Base-by-base conservation (phyloP, 2,329 filamentous ascomycete genomes). In the Cladophialophora yegresii region DNA sequence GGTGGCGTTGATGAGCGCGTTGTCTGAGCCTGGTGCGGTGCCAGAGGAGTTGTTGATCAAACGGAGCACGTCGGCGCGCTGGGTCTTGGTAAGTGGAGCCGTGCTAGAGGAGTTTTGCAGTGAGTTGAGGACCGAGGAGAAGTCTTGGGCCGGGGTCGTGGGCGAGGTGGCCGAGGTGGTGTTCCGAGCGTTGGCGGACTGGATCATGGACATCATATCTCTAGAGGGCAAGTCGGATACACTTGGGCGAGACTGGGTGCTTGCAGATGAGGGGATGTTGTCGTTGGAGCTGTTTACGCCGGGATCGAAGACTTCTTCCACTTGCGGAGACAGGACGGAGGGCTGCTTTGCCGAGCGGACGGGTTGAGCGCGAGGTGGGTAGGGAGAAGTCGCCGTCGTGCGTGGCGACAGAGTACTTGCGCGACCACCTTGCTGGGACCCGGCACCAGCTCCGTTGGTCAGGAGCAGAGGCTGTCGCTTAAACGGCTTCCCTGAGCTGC, bases 1-100 rank as follows among this genome's bases (percentile, higher is more conserved):
- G 12, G 77, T 80, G 3, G 84, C 84, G 16, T 81, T 83, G 51
- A 83, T 79, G 10, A 87, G 77, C 2, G 85, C 84, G 67, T 85
- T 87, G 73, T 86, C 85, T 16, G 76, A 76, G 26, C 81, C 77
- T 2, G 36, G 36, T 4, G 74, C 74, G 81, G 65, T 77, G 80
- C 10, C 23, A 22, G 47, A 50, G 47, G 63, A 57, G 66, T 77
- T 77, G 59, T 78, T 78, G 72, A 81, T 81, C 60, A 80, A 74
- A 45, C 79, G 78, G 49, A 81, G 75, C 76, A 81, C 78, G 64
- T 80, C 78, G 22, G 78, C 79, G n/a, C 79, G 78, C 63, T 81
- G 78, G 32, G 77, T 63, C 16, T 63, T 76, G n/a, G 76, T 80
- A 12, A 81, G 74, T 22, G 78, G 78, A 7, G 75, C 73, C 61